Evolutionary conservation across 768 basidiomycete species (phyloP).

Genomic region (Tricholoma bakamatsutake): DNA sequence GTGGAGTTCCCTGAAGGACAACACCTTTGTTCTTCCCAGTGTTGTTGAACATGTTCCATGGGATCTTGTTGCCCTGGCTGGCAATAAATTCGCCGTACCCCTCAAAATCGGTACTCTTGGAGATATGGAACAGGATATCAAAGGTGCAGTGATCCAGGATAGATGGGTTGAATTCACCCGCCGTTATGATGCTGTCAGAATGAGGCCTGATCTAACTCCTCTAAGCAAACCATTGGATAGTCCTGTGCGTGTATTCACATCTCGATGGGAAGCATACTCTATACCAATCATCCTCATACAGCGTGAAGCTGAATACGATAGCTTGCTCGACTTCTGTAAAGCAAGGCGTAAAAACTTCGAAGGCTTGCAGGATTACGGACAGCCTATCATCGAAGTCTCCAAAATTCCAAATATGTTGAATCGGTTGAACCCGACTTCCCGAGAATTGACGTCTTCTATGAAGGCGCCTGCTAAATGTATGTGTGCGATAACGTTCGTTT

Average conservation of each 20-base stretch:
- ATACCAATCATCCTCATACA: slow-evolving; percentile 19
- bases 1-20: slow-evolving; percentile 29
- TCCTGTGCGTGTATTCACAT: slow-evolving; percentile 38
- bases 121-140: slow-evolving; percentile 37
- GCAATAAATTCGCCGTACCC: slow-evolving; percentile 43
- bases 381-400: slow-evolving; percentile 68
- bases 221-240: slow-evolving; percentile 64
- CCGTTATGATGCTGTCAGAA: slow-evolving; percentile 50
- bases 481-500: neutral
- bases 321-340: slow-evolving; percentile 63
- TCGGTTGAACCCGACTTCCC: slow-evolving; percentile 52
- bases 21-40: slow-evolving; percentile 24
- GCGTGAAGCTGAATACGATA: slow-evolving; percentile 58
- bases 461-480: slow-evolving; percentile 56
- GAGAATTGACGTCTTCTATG: slow-evolving; percentile 28
- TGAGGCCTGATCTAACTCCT: slow-evolving; percentile 68
- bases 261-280: neutral
- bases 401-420: slow-evolving; percentile 47
- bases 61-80: slow-evolving; percentile 51
- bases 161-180: slow-evolving; percentile 71
- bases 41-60: slow-evolving; percentile 53
- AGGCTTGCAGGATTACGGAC: slow-evolving; percentile 52
- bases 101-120: slow-evolving; percentile 34
- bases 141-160: slow-evolving; percentile 71
- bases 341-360: slow-evolving; percentile 55